Evolutionary conservation across 768 basidiomycete species (phyloP).

Genomic region (Rhizopogon sp.): DNA sequence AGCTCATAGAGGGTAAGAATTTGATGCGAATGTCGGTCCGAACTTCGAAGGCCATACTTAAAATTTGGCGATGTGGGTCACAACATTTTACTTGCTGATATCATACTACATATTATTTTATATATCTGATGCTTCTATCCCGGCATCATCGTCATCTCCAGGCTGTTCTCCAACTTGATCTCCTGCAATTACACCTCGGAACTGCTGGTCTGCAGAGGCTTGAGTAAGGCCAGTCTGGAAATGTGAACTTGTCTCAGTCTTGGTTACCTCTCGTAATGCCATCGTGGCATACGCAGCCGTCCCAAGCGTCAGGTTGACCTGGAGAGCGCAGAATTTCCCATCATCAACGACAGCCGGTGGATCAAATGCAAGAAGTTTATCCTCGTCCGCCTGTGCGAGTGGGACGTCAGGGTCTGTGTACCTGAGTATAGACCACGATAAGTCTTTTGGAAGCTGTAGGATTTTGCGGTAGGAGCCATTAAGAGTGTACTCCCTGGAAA

Average conservation of each 20-base stretch:
- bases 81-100: not conserved
- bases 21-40: too few species aligned
- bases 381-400: constrained; percentile 94
- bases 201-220: constrained; percentile 79
- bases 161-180: constrained; percentile 17
- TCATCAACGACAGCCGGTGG: constrained; percentile 59
- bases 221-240: constrained; percentile 78
- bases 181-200: constrained; percentile 44
- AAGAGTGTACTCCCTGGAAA: constrained; percentile 79
- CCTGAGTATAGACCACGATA: constrained; percentile 76
- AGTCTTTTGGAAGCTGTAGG: constrained; percentile 74
- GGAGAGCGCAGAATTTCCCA: constrained; percentile 85
- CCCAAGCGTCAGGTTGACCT: constrained; percentile 79
- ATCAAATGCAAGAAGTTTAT: constrained; percentile 79
- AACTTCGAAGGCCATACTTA: too few species aligned
- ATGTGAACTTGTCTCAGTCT: constrained; percentile 92
- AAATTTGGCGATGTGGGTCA: too few species aligned
- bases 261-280: constrained; percentile 93
- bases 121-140: not conserved
- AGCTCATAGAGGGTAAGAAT: too few species aligned
- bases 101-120: not conserved
- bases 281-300: constrained; percentile 97
- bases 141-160: constrained; percentile 13
- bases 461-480: constrained; percentile 93
- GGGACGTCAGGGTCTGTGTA: constrained; percentile 94